Evolutionary conservation across 441 rosid species (phyloP).

Genomic region (Gossypium davidsonii): DNA sequence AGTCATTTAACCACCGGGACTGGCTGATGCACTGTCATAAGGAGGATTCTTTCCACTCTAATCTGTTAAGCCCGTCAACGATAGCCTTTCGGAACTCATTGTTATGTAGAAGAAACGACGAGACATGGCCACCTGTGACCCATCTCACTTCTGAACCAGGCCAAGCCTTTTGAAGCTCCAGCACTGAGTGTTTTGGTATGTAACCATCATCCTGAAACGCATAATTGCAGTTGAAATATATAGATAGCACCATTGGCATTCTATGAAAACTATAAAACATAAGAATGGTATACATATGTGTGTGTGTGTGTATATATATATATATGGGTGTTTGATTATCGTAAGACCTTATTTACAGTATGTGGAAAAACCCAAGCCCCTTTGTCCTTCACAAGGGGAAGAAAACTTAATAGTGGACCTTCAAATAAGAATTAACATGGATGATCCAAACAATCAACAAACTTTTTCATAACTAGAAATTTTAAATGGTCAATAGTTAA

Average conservation of each 20-base stretch:
- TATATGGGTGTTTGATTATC: background rate
- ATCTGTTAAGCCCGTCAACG: conserved; percentile 46
- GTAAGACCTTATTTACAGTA: background rate
- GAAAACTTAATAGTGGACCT: background rate
- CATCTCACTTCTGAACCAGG: conserved; percentile 98
- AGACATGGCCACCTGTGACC: conserved; percentile 95
- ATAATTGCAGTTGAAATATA: background rate
- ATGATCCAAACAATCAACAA: background rate
- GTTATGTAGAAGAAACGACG: conserved; percentile 73
- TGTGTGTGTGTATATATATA: no score
- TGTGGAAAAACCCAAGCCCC: background rate
- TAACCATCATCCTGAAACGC: conserved; percentile 84
- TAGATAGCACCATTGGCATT: background rate
- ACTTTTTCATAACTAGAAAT: background rate
- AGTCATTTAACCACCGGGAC: background rate
- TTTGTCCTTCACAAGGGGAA: background rate
- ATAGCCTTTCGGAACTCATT: conserved; percentile 72
- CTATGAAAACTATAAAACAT: background rate
- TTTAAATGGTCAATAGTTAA: background rate
- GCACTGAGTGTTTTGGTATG: conserved; percentile 85
- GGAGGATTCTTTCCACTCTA: conserved; percentile 53
- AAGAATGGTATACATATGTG: background rate
- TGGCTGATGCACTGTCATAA: conserved; percentile 14
- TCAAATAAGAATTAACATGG: background rate
- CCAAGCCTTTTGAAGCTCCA: conserved; percentile 97